phyloP scores from a whole-genome alignment of 371 early-diverging fungal genomes.

The Mortierella sp. region DNA sequence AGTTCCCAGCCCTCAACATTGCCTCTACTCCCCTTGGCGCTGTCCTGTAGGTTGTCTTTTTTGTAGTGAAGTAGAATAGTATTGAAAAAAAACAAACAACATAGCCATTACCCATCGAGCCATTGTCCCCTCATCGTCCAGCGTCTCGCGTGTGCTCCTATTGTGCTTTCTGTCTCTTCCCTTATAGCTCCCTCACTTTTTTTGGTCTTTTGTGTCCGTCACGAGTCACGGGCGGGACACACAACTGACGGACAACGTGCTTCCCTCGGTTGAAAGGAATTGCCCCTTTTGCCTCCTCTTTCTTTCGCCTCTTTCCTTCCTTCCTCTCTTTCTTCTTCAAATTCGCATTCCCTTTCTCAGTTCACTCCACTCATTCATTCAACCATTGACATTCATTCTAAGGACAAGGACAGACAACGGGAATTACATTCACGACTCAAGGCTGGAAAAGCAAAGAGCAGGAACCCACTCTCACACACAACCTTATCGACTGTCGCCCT shows the following conservation, averaged over 20 bases:
- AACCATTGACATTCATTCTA: neutral
- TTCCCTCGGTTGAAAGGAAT: slow-evolving; percentile 8
- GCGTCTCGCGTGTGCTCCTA: neutral
- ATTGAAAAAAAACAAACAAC: neutral
- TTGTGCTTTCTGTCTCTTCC: neutral
- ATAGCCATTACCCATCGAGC: neutral
- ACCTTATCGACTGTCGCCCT: neutral
- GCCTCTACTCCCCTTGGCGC: slow-evolving; percentile 15
- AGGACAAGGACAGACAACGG: neutral
- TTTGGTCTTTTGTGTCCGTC: neutral
- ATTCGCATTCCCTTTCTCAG: neutral
- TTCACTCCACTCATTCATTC: neutral
- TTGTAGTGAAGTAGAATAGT: neutral
- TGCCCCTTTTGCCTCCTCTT: neutral
- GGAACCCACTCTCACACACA: neutral
- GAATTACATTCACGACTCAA: neutral
- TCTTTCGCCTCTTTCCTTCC: neutral
- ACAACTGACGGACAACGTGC: slow-evolving; percentile 10
- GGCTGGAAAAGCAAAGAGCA: neutral
- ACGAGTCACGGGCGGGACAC: neutral
- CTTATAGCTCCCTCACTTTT: neutral
- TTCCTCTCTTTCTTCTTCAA: neutral
- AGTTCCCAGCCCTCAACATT: slow-evolving; percentile 31
- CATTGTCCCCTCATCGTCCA: neutral
- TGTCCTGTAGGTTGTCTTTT: slow-evolving; percentile 9